phyloP scores from a whole-genome alignment of 1,284 basidiomycete species.

The Pseudozyma hubeiensis region DNA sequence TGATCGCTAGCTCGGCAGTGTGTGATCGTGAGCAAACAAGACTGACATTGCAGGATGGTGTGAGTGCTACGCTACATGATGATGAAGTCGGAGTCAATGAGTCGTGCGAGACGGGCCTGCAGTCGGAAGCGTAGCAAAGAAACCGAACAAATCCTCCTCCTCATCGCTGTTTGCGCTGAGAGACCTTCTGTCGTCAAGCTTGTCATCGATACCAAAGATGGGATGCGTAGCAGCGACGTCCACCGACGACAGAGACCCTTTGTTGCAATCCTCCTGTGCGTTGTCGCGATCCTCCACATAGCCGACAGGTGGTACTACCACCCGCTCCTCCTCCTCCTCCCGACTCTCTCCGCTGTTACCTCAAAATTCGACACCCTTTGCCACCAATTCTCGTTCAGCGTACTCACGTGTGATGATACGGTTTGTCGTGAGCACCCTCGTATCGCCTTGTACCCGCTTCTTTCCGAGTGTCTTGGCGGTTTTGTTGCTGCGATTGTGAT shows the following conservation, averaged over 20 bases:
- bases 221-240: background rate
- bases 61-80: slow-evolving; percentile 12
- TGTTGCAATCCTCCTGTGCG: background rate
- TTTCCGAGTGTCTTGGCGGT: background rate
- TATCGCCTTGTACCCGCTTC: slow-evolving; percentile 1
- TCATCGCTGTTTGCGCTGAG: slow-evolving; percentile 6
- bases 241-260: background rate
- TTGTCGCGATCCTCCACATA: background rate
- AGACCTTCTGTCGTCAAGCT: slow-evolving; percentile 3
- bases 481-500: slow-evolving; percentile 1
- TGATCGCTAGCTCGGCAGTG: background rate
- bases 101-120: background rate
- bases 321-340: slow-evolving; percentile 6
- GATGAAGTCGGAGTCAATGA: background rate
- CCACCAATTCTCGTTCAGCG: slow-evolving; percentile 8
- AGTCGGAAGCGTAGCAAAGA: slow-evolving; percentile 4
- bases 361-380: no score
- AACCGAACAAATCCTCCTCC: background rate
- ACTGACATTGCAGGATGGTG: slow-evolving; percentile 4
- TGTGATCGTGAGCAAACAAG: background rate
- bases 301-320: slow-evolving; percentile 3
- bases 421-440: background rate
- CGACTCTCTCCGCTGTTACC: background rate
- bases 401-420: slow-evolving; percentile 14
- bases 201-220: background rate